These are phyloP conservation scores for Tilletia walkeri DNA, from an alignment of 1,284 basidiomycete species.

Conservation along the genomic window DNA sequence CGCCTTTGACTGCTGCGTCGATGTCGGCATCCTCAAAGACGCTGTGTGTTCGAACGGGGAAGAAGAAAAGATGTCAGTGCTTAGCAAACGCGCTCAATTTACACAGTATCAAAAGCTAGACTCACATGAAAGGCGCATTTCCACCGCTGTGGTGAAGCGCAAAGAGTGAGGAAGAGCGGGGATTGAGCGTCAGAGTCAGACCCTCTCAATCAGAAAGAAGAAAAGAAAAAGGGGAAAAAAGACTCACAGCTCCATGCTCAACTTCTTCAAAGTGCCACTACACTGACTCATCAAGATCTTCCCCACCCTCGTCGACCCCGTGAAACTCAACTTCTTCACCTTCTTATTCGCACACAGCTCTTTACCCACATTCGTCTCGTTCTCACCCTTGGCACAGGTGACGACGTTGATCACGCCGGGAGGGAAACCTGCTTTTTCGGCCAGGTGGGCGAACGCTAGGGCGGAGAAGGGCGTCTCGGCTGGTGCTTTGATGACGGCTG, in stretches of 20 bases:
- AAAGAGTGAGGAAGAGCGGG: background rate
- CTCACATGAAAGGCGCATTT: slow-evolving; percentile 79
- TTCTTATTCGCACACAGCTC: slow-evolving; percentile 61
- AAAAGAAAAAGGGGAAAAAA: too few relatives aligned
- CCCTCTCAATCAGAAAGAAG: background rate
- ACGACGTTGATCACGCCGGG: slow-evolving; percentile 93
- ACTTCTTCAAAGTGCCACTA: slow-evolving; percentile 87
- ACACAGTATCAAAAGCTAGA: too few relatives aligned
- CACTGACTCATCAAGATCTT: slow-evolving; percentile 83
- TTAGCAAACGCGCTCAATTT: background rate
- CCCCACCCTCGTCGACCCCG: slow-evolving; percentile 83
- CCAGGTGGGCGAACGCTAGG: slow-evolving; percentile 80
- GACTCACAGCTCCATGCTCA: slow-evolving; percentile 44
- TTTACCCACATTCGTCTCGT: slow-evolving; percentile 76
- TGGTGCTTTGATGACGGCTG: slow-evolving; percentile 90
- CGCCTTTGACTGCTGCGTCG: slow-evolving; percentile 84
- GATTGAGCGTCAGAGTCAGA: background rate
- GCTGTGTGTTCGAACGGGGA: background rate
- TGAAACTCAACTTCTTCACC: slow-evolving; percentile 89
- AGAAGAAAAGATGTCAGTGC: background rate
- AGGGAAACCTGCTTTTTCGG: slow-evolving; percentile 82
- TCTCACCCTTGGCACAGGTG: slow-evolving; percentile 71
- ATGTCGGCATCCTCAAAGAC: slow-evolving; percentile 96
- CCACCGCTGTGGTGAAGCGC: slow-evolving; percentile 59
- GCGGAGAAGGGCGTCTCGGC: slow-evolving; percentile 93